Conservation (phyloP, 306 rosid genomes). For the Senna siamea region DNA sequence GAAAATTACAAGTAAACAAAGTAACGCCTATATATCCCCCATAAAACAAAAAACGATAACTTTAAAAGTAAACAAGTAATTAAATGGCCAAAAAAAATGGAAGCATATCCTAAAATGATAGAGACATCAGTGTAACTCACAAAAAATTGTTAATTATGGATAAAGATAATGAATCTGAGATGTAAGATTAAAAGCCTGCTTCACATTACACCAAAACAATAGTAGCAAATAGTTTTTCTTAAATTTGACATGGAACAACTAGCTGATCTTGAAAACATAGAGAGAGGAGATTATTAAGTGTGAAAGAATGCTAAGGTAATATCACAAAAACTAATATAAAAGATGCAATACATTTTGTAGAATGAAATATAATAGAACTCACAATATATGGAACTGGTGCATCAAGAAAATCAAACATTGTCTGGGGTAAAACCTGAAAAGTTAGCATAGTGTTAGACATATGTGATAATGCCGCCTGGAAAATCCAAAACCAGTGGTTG, state of each 20-base stretch:
- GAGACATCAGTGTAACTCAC: neutral
- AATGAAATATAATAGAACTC: slow-evolving; percentile 47
- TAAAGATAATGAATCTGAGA: neutral
- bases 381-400: slow-evolving; percentile 98
- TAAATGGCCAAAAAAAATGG: slow-evolving; percentile 10
- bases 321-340: slow-evolving; percentile 20
- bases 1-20: neutral
- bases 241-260: neutral
- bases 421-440: slow-evolving; percentile 81
- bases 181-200: neutral
- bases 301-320: slow-evolving; percentile 2
- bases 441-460: slow-evolving; percentile 39
- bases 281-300: neutral
- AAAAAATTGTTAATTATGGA: neutral
- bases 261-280: neutral
- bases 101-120: neutral
- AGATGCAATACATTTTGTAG: slow-evolving; percentile 24
- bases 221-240: neutral
- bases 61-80: neutral
- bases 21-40: neutral
- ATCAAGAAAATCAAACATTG: slow-evolving; percentile 89
- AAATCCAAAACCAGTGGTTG: slow-evolving; percentile 30
- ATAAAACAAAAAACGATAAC: neutral
- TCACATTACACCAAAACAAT: neutral
- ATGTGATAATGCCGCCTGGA: slow-evolving; percentile 4